Conservation (phyloP, 257 asterid genomes). For the Forsythia suspensa region DNA sequence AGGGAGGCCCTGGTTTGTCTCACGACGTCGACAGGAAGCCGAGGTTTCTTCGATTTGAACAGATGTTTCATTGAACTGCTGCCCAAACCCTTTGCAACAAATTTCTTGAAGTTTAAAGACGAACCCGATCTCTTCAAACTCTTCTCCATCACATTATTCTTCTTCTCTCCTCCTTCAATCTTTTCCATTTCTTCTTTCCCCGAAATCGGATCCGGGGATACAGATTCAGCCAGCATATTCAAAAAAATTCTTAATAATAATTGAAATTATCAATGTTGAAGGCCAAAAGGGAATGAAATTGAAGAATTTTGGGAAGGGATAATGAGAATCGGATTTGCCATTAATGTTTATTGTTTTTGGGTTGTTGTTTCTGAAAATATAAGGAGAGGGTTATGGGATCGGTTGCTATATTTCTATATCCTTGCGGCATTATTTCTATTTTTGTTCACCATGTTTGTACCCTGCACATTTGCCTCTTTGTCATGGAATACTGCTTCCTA, state of each 20-base stretch:
- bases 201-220: constrained; percentile 29
- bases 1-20: constrained; percentile 44
- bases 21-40: constrained; percentile 58
- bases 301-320: not conserved
- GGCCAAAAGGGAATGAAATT: constrained; percentile 10
- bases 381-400: not conserved
- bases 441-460: not conserved
- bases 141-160: not conserved
- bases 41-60: constrained; percentile 60
- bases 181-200: constrained; percentile 38
- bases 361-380: not conserved
- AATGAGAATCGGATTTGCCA: too few species aligned
- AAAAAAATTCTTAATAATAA: not conserved
- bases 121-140: constrained; percentile 24
- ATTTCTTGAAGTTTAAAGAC: constrained; percentile 43
- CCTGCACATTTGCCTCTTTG: not conserved
- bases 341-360: not conserved
- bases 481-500: not conserved
- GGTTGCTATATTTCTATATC: not conserved
- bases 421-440: not conserved
- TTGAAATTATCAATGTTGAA: not conserved
- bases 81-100: constrained; percentile 52
- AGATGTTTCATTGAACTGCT: constrained; percentile 48
- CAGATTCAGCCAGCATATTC: constrained; percentile 38
- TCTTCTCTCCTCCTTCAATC: constrained; percentile 13